Conservation (phyloP, 805 yeast species). For the Crinitomyces ghanaensis region DNA sequence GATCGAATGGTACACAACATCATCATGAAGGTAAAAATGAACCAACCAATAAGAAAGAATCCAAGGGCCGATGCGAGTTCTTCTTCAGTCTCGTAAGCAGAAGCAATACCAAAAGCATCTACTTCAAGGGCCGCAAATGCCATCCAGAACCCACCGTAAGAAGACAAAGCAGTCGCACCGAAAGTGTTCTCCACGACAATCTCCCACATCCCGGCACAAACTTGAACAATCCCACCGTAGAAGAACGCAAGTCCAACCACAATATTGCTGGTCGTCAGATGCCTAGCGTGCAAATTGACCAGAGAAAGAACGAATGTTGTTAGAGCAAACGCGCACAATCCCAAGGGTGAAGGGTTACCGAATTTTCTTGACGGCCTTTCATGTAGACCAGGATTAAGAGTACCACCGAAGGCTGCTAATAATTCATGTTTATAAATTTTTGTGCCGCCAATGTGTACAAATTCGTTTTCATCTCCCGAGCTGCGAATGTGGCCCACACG, state of each 20-base stretch:
- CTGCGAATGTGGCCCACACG: slow-evolving; percentile 9
- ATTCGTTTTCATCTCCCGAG: slow-evolving; percentile 29
- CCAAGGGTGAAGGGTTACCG: slow-evolving; percentile 58
- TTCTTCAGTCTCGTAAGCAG: slow-evolving; percentile 36
- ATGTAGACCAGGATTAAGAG: slow-evolving; percentile 56
- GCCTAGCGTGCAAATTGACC: slow-evolving; percentile 43
- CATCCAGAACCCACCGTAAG: slow-evolving; percentile 65
- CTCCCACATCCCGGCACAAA: slow-evolving; percentile 58
- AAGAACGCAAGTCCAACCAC: slow-evolving; percentile 48
- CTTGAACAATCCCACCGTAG: slow-evolving; percentile 52
- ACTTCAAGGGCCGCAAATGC: slow-evolving; percentile 49
- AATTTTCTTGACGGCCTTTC: slow-evolving; percentile 45
- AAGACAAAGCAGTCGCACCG: slow-evolving; percentile 51
- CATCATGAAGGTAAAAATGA: slow-evolving; percentile 46
- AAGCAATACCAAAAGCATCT: slow-evolving; percentile 46
- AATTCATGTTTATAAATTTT: slow-evolving; percentile 42
- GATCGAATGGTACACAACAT: slow-evolving; percentile 48
- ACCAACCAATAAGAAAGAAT: slow-evolving; percentile 53
- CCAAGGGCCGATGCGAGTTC: slow-evolving; percentile 40
- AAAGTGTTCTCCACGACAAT: slow-evolving; percentile 51
- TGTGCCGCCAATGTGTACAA: slow-evolving; percentile 59
- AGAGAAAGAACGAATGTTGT: slow-evolving; percentile 51
- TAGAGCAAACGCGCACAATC: slow-evolving; percentile 48
- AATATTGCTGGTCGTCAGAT: slow-evolving; percentile 39
- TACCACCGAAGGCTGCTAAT: slow-evolving; percentile 51